A percentile compares a stretch with the other conserved stretches of the same genome.
These are phyloP conservation scores for Rhodotorula sp. DNA, from an alignment of 1,284 basidiomycete species.

Conservation along the genomic window DNA sequence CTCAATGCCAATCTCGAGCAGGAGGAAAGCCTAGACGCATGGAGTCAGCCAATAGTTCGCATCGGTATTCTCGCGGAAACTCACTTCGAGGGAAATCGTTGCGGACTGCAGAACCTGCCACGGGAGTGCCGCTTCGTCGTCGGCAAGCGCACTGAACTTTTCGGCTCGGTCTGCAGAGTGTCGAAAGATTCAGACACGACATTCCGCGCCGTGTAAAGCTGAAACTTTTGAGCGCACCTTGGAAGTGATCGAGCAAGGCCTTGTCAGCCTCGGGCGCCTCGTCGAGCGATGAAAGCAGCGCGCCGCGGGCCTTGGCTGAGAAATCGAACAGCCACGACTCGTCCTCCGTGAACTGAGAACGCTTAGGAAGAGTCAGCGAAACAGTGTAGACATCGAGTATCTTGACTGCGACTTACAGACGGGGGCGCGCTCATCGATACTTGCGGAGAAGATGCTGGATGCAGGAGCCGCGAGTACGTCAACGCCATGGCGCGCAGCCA, in stretches of 20 bases:
- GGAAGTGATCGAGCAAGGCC: slow-evolving; percentile 61
- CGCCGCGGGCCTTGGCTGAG: slow-evolving; percentile 16
- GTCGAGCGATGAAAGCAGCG: slow-evolving; percentile 53
- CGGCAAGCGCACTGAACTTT: slow-evolving; percentile 22
- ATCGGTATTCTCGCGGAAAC: slow-evolving; percentile 2
- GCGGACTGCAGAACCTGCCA: slow-evolving; percentile 66
- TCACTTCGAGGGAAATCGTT: slow-evolving; percentile 69
- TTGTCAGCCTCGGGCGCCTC: slow-evolving; percentile 61
- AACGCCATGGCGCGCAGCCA: slow-evolving; percentile 71
- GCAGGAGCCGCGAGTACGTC: slow-evolving; percentile 59
- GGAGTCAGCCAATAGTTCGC: no score
- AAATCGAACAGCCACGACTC: slow-evolving; percentile 19
- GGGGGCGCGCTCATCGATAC: background rate
- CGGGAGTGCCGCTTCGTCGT: slow-evolving; percentile 47
- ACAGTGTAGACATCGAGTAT: no score
- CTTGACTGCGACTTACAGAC: no score
- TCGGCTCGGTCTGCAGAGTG: slow-evolving; percentile 28
- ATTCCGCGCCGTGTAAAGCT: background rate
- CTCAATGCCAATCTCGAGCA: slow-evolving; percentile 41
- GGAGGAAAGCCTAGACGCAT: slow-evolving; percentile 31
- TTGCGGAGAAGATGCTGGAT: background rate
- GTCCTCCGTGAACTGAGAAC: slow-evolving; percentile 40
- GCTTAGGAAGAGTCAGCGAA: slow-evolving; percentile 53
- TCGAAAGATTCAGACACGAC: background rate
- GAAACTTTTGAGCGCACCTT: slow-evolving; percentile 53